phyloP scores from a whole-genome alignment of 345 rosid species.

The Cochlearia excelsa region DNA sequence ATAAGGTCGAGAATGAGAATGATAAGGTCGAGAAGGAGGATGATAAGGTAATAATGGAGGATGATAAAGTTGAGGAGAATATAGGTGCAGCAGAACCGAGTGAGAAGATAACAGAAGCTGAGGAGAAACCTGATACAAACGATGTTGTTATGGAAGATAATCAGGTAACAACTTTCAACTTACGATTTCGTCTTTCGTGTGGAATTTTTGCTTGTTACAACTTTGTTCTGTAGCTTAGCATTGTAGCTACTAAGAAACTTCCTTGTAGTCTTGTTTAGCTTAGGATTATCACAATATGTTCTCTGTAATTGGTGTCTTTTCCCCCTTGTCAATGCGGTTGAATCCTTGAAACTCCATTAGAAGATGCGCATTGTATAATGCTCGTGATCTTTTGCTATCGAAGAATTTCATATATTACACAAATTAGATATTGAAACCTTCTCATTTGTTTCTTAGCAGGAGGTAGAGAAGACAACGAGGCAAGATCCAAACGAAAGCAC shows the following conservation, averaged over 20 bases:
- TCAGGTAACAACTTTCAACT: constrained; percentile 46
- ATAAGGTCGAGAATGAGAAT: constrained; percentile 55
- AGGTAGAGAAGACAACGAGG: constrained; percentile 47
- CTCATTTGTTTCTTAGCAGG: constrained; percentile 42
- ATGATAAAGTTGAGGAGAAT: constrained; percentile 10
- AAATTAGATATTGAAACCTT: constrained; percentile 16
- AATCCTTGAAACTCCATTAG: background rate
- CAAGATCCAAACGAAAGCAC: constrained; percentile 95
- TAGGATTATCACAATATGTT: too few relatives aligned
- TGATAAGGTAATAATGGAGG: too few relatives aligned
- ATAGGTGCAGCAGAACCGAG: constrained; percentile 36
- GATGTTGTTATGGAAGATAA: constrained; percentile 64
- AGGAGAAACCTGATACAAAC: constrained; percentile 79
- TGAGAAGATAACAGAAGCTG: constrained; percentile 38
- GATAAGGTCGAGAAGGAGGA: constrained; percentile 44
- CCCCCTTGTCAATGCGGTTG: background rate
- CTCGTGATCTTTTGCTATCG: background rate
- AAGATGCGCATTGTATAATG: background rate
- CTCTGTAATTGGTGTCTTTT: background rate
- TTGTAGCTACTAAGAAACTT: background rate
- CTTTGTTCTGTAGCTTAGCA: constrained; percentile 1
- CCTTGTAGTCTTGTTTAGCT: background rate
- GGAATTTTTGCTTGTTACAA: constrained; percentile 5
- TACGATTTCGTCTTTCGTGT: background rate
- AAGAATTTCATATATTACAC: background rate